Evolutionary conservation across 768 basidiomycete species (phyloP), one percentile per base, ranked within the genome.

Genomic region (Tylopilus subfusipes): DNA sequence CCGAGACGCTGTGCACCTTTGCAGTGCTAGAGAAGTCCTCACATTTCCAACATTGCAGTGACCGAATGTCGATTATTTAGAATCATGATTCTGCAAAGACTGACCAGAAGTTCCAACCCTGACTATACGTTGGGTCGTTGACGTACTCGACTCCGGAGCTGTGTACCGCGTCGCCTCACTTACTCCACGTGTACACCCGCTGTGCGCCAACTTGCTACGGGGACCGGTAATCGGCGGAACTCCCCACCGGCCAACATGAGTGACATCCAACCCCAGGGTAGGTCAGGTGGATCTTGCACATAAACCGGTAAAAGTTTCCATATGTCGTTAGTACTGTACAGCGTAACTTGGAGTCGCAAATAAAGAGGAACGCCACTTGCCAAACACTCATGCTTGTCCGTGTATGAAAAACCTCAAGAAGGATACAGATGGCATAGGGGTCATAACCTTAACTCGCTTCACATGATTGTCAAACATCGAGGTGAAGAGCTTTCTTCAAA

Each of bases 301-400:
- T 14, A 40, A 59, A 21, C 48, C 50, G 36, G 24, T 12, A 48
- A 62, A 50, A 31, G 30, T 49, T 30, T 36, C 52, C 61, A 56
- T 57, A 54, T 52, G 49, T 49, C 46, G 39, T 66, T 58, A 52
- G 47, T 69, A 70, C 56, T 71, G 42, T 69, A 72, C 66, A 72
- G 54, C 59, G 58, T 47, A 27, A 42, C 47, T 43, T 43, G 34
- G 56, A 54, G 44, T 55, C 30, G 38, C 42, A 39, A 56, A 48
- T 48, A 54, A 58, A 36, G 55, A 30, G 27, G 38, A 39, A 56
- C 50, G n/a, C n/a, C n/a, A n/a, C 49, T 38, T 29, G 29, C 42
- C 53, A 50, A 52, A 59, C 53, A 50, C 31, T 45, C 56, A 25
- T 49, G 36, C 48, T 43, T 50, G 62, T 64, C 52, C 68, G 44